A percentile compares a stretch with the other conserved stretches of the same genome.
Conservation (phyloP, 805 yeast species). For the Torulaspora indica region DNA sequence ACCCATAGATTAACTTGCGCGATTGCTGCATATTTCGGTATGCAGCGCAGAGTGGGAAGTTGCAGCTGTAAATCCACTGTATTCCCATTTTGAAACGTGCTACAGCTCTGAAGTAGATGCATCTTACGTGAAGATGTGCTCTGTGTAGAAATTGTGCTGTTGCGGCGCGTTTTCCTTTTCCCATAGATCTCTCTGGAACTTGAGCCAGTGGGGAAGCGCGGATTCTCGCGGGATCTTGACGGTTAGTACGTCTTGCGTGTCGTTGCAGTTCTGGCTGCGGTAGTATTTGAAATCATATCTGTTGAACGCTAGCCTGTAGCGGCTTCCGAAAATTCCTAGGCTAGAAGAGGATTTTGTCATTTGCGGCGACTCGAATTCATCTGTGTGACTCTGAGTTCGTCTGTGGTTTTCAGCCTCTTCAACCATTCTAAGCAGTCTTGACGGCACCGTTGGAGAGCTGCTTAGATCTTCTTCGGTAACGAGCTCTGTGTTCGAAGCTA, state of each 20-base stretch:
- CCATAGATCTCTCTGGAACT: slow-evolving; percentile 60
- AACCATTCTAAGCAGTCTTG: slow-evolving; percentile 24
- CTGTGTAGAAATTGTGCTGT: slow-evolving; percentile 35
- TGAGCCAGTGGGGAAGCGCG: slow-evolving; percentile 73
- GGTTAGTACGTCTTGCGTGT: slow-evolving; percentile 29
- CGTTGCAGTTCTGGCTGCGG: slow-evolving; percentile 38
- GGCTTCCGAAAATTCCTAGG: slow-evolving; percentile 34
- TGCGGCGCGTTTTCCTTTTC: slow-evolving; percentile 42
- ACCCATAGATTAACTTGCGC: slow-evolving; percentile 40
- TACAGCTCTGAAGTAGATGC: slow-evolving; percentile 15
- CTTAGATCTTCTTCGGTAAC: slow-evolving; percentile 31
- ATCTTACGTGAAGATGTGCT: slow-evolving; percentile 27
- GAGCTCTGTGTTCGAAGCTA: slow-evolving; percentile 18
- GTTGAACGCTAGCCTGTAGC: slow-evolving; percentile 33
- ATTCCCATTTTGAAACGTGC: slow-evolving; percentile 35
- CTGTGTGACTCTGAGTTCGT: slow-evolving; percentile 2
- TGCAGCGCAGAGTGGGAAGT: slow-evolving; percentile 30
- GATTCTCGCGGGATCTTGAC: slow-evolving; percentile 57
- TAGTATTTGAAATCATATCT: slow-evolving; percentile 38
- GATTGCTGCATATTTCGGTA: slow-evolving; percentile 12
- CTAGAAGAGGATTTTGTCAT: slow-evolving; percentile 23
- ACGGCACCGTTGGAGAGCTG: slow-evolving; percentile 29
- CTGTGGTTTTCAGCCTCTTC: slow-evolving; percentile 19
- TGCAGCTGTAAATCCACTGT: slow-evolving; percentile 13
- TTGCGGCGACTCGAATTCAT: slow-evolving; percentile 5